Conservation (phyloP, 1,139 yeast genomes). For the Saccharomyces hybrid region DNA sequence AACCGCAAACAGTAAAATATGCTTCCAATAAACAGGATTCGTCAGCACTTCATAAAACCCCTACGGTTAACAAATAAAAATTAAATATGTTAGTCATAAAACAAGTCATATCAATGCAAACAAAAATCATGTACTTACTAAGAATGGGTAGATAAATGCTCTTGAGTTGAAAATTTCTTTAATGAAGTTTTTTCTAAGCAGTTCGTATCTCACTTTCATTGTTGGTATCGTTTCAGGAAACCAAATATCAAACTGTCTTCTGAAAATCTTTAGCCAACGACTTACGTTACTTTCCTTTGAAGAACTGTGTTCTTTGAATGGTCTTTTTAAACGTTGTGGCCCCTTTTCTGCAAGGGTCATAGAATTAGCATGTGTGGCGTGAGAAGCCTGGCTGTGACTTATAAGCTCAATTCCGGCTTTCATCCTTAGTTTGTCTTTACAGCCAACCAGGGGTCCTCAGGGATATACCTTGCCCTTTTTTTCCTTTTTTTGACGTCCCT, state of each 20-base stretch:
- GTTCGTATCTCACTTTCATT: slow-evolving; percentile 4
- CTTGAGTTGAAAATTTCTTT: slow-evolving; percentile 14
- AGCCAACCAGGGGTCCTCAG: background rate
- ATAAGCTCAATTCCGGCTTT: background rate
- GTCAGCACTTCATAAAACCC: slow-evolving; percentile 22
- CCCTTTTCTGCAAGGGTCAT: background rate
- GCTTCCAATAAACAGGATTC: slow-evolving; percentile 23
- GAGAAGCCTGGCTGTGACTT: background rate
- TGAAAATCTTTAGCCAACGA: background rate
- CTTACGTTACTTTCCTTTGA: background rate
- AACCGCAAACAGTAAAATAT: slow-evolving; percentile 17
- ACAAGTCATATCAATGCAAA: slow-evolving; percentile 5
- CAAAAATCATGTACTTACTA: slow-evolving; percentile 14
- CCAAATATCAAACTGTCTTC: background rate
- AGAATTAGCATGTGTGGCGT: background rate
- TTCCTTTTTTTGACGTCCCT: background rate
- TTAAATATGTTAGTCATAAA: slow-evolving; percentile 22
- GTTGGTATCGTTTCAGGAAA: slow-evolving; percentile 4
- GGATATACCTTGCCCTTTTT: background rate
- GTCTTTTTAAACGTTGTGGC: no score
- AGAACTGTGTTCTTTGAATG: background rate
- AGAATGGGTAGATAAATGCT: slow-evolving; percentile 26
- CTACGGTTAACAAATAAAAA: slow-evolving; percentile 27
- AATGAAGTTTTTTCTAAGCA: slow-evolving; percentile 10
- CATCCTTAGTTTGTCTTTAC: background rate